A percentile compares a stretch with the other conserved stretches of the same genome.
Conservation (phyloP, 148 eudicot species). For the Arctostaphylos glauca region DNA sequence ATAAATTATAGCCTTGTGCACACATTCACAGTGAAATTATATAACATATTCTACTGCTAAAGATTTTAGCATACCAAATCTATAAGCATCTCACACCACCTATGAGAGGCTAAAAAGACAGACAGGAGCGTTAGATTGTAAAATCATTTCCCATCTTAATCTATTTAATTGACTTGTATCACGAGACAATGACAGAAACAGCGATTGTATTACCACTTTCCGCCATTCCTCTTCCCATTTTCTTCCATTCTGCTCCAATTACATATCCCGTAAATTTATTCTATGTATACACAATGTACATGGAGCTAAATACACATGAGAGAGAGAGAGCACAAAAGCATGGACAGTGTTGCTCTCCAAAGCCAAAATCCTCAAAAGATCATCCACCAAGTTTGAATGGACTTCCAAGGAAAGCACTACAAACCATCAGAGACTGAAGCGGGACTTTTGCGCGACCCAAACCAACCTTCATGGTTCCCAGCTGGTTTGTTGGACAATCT, state of each 20-base stretch:
- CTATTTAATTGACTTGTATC: neutral
- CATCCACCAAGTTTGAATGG: constrained; percentile 1
- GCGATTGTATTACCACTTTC: neutral
- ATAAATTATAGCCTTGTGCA: too few species aligned
- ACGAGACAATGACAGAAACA: neutral
- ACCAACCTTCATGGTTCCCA: constrained; percentile 34
- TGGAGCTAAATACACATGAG: constrained; percentile 9
- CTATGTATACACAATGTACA: constrained; percentile 11
- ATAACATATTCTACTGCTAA: neutral
- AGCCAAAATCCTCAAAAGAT: neutral
- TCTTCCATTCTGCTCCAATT: constrained; percentile 13
- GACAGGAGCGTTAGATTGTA: neutral
- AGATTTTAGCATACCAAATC: neutral
- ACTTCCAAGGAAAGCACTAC: constrained; percentile 13
- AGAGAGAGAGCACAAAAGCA: constrained; percentile 7
- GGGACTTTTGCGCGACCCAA: constrained; percentile 35
- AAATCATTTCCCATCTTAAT: neutral
- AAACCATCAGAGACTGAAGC: constrained; percentile 30
- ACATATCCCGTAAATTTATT: constrained; percentile 9
- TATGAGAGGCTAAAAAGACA: too few species aligned
- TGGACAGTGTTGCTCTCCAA: constrained; percentile 1
- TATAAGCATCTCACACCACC: neutral
- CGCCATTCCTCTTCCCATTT: constrained; percentile 10
- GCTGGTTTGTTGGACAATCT: constrained; percentile 63
- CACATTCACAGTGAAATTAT: too few species aligned